A percentile compares a stretch with the other conserved stretches of the same genome.
phyloP scores from a whole-genome alignment of 495 filamentous ascomycete species.

The Penicillium canariense region DNA sequence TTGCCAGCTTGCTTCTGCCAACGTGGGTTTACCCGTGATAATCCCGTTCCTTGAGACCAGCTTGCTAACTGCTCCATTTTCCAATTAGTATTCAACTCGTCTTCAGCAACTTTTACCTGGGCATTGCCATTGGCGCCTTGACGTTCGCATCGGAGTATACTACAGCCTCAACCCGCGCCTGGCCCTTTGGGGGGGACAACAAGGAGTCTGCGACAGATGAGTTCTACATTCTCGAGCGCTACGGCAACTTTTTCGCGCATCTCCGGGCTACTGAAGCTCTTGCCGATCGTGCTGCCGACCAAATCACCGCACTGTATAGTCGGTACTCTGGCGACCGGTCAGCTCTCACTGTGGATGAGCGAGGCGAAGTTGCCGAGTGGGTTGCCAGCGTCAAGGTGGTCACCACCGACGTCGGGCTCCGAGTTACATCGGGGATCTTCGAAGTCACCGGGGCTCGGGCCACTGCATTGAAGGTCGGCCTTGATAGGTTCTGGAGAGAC shows the following conservation, averaged over 20 bases:
- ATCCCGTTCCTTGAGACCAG: neutral
- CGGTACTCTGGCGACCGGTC: slow-evolving; percentile 31
- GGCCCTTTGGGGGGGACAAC: slow-evolving; percentile 58
- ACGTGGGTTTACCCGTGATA: slow-evolving; percentile 37
- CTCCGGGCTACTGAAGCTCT: slow-evolving; percentile 55
- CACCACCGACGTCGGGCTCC: slow-evolving; percentile 53
- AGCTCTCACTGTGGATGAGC: slow-evolving; percentile 40
- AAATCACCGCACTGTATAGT: slow-evolving; percentile 42
- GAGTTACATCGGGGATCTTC: slow-evolving; percentile 56
- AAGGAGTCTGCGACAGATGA: slow-evolving; percentile 55
- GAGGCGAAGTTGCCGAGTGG: slow-evolving; percentile 58
- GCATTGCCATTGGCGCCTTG: slow-evolving; percentile 55
- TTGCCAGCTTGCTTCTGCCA: slow-evolving; percentile 51
- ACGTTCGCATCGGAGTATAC: slow-evolving; percentile 53
- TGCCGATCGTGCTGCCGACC: slow-evolving; percentile 49
- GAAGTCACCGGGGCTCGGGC: slow-evolving; percentile 57
- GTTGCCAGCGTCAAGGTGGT: slow-evolving; percentile 60
- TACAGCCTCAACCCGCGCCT: slow-evolving; percentile 48
- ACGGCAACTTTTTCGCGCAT: slow-evolving; percentile 59
- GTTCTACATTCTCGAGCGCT: slow-evolving; percentile 59
- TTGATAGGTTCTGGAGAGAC: slow-evolving; percentile 62
- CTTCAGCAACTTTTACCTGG: slow-evolving; percentile 62
- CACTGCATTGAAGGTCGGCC: slow-evolving; percentile 50
- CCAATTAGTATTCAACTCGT: slow-evolving; percentile 52
- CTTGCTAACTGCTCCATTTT: neutral